Evolutionary conservation across 2,329 filamentous ascomycete genomes (phyloP).

Genomic region (Bipolaris zeicola): DNA sequence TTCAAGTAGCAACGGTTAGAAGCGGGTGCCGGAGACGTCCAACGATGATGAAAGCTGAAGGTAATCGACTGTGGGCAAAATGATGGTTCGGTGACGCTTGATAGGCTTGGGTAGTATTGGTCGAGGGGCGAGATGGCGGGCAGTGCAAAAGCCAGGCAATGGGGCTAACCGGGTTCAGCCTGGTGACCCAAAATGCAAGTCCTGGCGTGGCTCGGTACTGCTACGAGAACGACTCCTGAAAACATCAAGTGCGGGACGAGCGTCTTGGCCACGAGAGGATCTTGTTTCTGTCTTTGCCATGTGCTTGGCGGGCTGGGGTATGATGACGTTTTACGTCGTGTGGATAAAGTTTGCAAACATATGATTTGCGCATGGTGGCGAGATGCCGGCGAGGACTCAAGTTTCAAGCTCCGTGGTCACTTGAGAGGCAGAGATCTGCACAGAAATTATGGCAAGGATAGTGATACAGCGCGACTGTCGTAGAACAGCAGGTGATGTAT

Average conservation of each 20-base stretch:
- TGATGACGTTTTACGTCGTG: neutral
- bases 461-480: neutral
- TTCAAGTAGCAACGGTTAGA: neutral
- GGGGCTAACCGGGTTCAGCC: conserved; percentile 6
- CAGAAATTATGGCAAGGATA: conserved; percentile 53
- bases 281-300: neutral
- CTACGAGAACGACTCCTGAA: neutral
- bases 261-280: neutral
- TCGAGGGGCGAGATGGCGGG: conserved; percentile 14
- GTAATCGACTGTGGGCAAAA: neutral
- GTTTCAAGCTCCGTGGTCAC: neutral
- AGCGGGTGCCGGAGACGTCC: neutral
- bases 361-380: neutral
- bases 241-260: conserved; percentile 2
- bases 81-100: neutral
- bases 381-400: neutral
- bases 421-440: neutral
- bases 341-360: neutral
- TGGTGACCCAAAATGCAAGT: neutral
- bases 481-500: no score
- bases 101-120: neutral
- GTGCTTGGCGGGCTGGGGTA: neutral
- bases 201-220: neutral
- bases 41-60: neutral
- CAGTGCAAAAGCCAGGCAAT: conserved; percentile 11